Base-by-base conservation (phyloP, 441 rosid genomes). In the California macrophylla region DNA sequence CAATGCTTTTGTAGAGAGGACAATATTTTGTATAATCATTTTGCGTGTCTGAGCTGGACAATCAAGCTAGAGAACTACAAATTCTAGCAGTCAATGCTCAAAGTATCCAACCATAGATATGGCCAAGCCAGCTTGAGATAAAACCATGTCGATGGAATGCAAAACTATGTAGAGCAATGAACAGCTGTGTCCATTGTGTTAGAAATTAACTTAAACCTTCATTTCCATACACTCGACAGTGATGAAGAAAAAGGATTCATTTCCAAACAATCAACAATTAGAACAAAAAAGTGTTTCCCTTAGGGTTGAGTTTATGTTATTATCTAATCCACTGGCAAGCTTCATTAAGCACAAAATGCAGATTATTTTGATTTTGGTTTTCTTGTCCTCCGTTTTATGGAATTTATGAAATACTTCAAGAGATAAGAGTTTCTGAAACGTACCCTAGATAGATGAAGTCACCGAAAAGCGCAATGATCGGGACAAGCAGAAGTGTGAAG, bases 371-470 rank as follows among this genome's bases (percentile, higher is more conserved):
- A n/a, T 54, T 23, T n/a, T 15, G n/a, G 18, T 67, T 60, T 42
- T 23, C 10, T 42, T 42, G n/a, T n/a, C n/a, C 15, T 25, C 28
- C 38, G 4, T 18, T 47, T 1, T 18, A 66, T 52, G 60, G 4
- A 38, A 72, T 25, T 12, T 26, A 32, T 30, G 6, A 13, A 70
- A 56, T 72, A 42, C 36, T 65, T 42, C 62, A 30, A 26, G 45
- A 34, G 67, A 65, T 4, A 6, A 2, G 25, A 15, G 18, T 73
- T 56, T 62, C 72, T 69, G 52, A 69, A 71, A 23, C 89, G 83
- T 83, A 95, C 99, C 96, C 92, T 73, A 82, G 92, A 80, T 82
- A 93, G 71, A 95, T 79, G 83, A 95, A 95, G 90, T 95, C 99
- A 2, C 86, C 89, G 4, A 91, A 82, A 77, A 95, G 97, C 3